Evolutionary conservation across 2,329 filamentous ascomycete genomes (phyloP).

Genomic region (Neophaeococcomyces aloes): DNA sequence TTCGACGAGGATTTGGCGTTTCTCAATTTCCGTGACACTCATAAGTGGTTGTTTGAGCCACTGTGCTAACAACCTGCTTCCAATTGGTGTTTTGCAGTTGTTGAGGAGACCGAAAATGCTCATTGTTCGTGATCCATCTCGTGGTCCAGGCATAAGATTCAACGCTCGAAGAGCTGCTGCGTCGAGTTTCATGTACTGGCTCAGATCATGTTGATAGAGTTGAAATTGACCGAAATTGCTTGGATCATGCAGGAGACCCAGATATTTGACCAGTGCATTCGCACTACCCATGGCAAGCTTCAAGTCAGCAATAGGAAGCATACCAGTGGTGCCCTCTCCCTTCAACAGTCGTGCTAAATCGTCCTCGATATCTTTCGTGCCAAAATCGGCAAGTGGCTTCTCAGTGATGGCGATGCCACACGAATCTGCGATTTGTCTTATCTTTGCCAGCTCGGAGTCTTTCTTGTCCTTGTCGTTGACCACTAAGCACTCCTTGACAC

Average conservation of each 20-base stretch:
- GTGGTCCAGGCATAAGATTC: conserved; percentile 91
- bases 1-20: conserved; percentile 85
- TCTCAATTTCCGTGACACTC: conserved; percentile 78
- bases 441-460: conserved; percentile 77
- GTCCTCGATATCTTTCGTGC: conserved; percentile 86
- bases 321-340: conserved; percentile 66
- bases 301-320: conserved; percentile 78
- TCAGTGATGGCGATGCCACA: conserved; percentile 87
- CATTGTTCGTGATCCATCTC: conserved; percentile 96
- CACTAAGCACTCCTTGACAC: conserved; percentile 87
- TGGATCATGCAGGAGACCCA: conserved; percentile 77
- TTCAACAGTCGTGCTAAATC: conserved; percentile 79
- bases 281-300: conserved; percentile 95
- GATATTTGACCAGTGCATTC: conserved; percentile 85
- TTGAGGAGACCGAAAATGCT: conserved; percentile 88
- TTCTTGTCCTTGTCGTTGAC: conserved; percentile 60
- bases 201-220: conserved; percentile 90
- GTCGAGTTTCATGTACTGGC: conserved; percentile 97
- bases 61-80: conserved; percentile 78
- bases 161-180: conserved; percentile 86
- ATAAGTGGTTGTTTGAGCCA: conserved; percentile 98
- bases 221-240: conserved; percentile 97
- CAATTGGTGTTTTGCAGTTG: conserved; percentile 93
- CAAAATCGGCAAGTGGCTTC: conserved; percentile 65
- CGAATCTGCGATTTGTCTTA: conserved; percentile 79